A percentile compares a stretch with the other conserved stretches of the same genome.
phyloP scores from a whole-genome alignment of 2,329 filamentous ascomycete genomes.

The Colletotrichum lentis region DNA sequence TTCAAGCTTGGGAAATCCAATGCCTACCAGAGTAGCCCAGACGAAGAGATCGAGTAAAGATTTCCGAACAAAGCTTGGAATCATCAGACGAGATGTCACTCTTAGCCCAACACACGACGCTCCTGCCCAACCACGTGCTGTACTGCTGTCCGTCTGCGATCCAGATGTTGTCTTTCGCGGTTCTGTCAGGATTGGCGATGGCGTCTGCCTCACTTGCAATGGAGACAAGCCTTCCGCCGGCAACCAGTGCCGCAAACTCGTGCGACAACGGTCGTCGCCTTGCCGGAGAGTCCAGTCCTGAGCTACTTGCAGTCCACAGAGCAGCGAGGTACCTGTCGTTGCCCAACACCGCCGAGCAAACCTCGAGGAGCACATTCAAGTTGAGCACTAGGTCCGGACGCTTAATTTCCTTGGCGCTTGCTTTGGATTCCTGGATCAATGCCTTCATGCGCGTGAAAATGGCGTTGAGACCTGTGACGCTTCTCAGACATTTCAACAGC shows the following conservation, averaged over 20 bases:
- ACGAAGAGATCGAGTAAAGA: slow-evolving; percentile 68
- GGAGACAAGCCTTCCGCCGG: slow-evolving; percentile 60
- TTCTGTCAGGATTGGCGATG: slow-evolving; percentile 51
- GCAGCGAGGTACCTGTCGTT: slow-evolving; percentile 48
- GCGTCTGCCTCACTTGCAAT: slow-evolving; percentile 64
- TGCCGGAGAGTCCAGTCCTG: slow-evolving; percentile 30
- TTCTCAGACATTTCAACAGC: slow-evolving; percentile 73
- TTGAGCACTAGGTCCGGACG: slow-evolving; percentile 55
- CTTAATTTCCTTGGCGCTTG: slow-evolving; percentile 49
- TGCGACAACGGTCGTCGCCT: slow-evolving; percentile 50
- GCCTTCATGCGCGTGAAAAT: slow-evolving; percentile 73
- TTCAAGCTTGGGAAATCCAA: background rate
- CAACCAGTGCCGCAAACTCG: slow-evolving; percentile 57
- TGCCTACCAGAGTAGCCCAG: slow-evolving; percentile 75
- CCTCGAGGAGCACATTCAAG: slow-evolving; percentile 53
- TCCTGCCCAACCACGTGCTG: slow-evolving; percentile 74
- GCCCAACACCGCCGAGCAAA: slow-evolving; percentile 54
- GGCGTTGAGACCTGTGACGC: slow-evolving; percentile 80
- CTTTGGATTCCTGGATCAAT: slow-evolving; percentile 62
- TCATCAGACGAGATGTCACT: slow-evolving; percentile 45
- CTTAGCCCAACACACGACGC: slow-evolving; percentile 60
- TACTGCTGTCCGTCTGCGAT: slow-evolving; percentile 71
- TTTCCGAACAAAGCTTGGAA: slow-evolving; percentile 53
- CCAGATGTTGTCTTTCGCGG: slow-evolving; percentile 58
- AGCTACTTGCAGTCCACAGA: slow-evolving; percentile 50